Evolutionary conservation across 305 asterid species (phyloP), one percentile per base, ranked within the genome.

Genomic region (Fraxinus latifolia): DNA sequence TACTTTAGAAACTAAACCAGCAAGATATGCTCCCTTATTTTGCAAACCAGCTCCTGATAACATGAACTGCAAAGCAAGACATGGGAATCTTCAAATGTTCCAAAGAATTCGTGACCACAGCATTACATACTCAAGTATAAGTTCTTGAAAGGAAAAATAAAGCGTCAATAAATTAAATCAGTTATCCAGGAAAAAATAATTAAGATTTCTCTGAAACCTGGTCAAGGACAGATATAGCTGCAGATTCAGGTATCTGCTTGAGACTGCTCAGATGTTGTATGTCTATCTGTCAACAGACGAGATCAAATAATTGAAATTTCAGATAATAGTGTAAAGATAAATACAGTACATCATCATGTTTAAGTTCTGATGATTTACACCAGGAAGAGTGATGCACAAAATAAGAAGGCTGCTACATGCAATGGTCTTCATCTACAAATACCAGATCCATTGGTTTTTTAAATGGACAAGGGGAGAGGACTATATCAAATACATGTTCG

Each of bases 141-240:
- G 29, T 55, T 15, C 78, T 74, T 47, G 58, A 37, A 79, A 42
- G 36, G 62, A 79, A 29, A 31, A 73, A 39, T 55, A 76, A 72
- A 15, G 47, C 23, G 19, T 74, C 71, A 34, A 77, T n/a, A 25
- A n/a, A 34, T 78, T 31, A 37, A 44, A 84, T 39, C 74, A 19
- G 79, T 76, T 9, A 83, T 76, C 15, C 76, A 36, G 34, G 60
- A 71, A 25, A 44, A 68, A 62, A 47, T 60, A 77, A 82, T 12
- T 70, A 67, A 76, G 32, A 47, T 23, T 73, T 76, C 72, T 65
- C 87, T 53, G 39, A 77, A 77, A 95, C 99, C 99, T 95, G 99
- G 88, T 95, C 99, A 82, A 95, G 99, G 83, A 94, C 88, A 80
- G 95, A 88, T 84, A 94, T 90, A 62, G 95, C 97, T 81, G 81